phyloP scores from a whole-genome alignment of 495 filamentous ascomycete genomes.

The Bryoglossum gracile region DNA sequence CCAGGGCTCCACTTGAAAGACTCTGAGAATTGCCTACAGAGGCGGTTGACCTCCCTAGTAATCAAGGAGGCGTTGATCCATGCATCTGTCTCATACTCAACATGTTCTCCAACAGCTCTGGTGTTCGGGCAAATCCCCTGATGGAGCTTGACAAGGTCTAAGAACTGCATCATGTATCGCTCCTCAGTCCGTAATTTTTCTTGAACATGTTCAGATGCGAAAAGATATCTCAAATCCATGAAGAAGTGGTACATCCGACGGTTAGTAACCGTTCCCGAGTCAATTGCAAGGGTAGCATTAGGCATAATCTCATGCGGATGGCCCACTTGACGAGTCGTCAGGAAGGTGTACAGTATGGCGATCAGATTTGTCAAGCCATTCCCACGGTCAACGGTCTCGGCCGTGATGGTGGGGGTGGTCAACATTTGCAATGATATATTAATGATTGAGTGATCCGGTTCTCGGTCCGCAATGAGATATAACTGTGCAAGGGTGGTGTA shows the following conservation, averaged over 20 bases:
- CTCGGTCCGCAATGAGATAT: slow-evolving; percentile 91
- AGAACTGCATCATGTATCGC: slow-evolving; percentile 84
- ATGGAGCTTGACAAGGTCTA: slow-evolving; percentile 90
- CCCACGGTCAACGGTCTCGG: slow-evolving; percentile 88
- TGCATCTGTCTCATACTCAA: slow-evolving; percentile 95
- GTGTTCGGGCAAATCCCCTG: slow-evolving; percentile 96
- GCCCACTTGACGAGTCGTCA: slow-evolving; percentile 90
- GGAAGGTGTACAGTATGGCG: slow-evolving; percentile 94
- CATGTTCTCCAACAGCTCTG: slow-evolving; percentile 85
- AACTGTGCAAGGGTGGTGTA: slow-evolving; percentile 91
- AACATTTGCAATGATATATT: slow-evolving; percentile 94
- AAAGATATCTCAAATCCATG: slow-evolving; percentile 81
- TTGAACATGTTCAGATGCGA: slow-evolving; percentile 80
- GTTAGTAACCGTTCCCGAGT: slow-evolving; percentile 88
- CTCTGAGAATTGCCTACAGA: slow-evolving; percentile 82
- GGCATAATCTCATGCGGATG: slow-evolving; percentile 82
- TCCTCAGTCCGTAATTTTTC: slow-evolving; percentile 72
- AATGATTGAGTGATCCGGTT: slow-evolving; percentile 97
- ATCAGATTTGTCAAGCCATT: slow-evolving; percentile 94
- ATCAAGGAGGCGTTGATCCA: slow-evolving; percentile 96
- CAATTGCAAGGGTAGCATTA: slow-evolving; percentile 80
- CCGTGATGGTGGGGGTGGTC: slow-evolving; percentile 91
- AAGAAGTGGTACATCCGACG: slow-evolving; percentile 96
- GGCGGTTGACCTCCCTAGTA: slow-evolving; percentile 86
- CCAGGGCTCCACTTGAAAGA: slow-evolving; percentile 64